Percentiles rank a stretch among this genome's conserved stretches.
Conservation (phyloP, 768 basidiomycete genomes). For the Tephrocybe sp. region DNA sequence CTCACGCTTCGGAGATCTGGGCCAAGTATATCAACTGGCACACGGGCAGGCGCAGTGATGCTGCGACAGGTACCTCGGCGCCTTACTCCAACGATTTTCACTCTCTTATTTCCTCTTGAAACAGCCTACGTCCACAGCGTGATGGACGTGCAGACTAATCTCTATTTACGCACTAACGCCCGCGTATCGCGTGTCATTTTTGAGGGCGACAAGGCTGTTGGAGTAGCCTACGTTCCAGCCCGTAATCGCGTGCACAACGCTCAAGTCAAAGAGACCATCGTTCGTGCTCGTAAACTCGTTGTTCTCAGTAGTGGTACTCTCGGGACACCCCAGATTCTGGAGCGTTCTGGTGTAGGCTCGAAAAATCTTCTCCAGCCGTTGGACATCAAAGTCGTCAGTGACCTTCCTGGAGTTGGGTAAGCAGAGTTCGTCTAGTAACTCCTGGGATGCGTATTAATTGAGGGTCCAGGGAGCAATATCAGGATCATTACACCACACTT, state of each 20-base stretch:
- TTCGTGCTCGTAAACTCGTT: constrained; percentile 65
- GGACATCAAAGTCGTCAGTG: constrained; percentile 62
- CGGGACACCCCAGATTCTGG: constrained; percentile 72
- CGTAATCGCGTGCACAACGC: constrained; percentile 56
- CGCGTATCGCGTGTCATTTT: constrained; percentile 72
- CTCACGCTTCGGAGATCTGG: constrained; percentile 70
- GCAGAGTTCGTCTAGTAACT: constrained; percentile 16
- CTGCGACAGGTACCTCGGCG: constrained; percentile 55
- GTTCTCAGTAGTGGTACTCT: constrained; percentile 67
- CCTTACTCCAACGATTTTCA: not conserved
- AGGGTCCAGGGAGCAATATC: constrained; percentile 58
- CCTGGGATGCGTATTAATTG: not conserved
- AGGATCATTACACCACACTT: constrained; percentile 74
- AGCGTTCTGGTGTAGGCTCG: constrained; percentile 69
- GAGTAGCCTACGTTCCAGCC: constrained; percentile 67
- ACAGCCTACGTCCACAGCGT: constrained; percentile 70
- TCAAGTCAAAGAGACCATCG: constrained; percentile 59
- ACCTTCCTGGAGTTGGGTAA: constrained; percentile 70
- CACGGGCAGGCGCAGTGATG: constrained; percentile 71
- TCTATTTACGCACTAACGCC: constrained; percentile 65
- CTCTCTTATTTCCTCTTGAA: not conserved
- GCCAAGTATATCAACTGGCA: constrained; percentile 77
- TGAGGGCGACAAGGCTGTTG: constrained; percentile 70
- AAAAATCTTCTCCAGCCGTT: constrained; percentile 53
- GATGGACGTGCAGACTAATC: constrained; percentile 66